A percentile compares a stretch with the other conserved stretches of the same genome.
Evolutionary conservation across 108 stramenopile species (phyloP).

Genomic region (Mayamaea pseudoterrestris): DNA sequence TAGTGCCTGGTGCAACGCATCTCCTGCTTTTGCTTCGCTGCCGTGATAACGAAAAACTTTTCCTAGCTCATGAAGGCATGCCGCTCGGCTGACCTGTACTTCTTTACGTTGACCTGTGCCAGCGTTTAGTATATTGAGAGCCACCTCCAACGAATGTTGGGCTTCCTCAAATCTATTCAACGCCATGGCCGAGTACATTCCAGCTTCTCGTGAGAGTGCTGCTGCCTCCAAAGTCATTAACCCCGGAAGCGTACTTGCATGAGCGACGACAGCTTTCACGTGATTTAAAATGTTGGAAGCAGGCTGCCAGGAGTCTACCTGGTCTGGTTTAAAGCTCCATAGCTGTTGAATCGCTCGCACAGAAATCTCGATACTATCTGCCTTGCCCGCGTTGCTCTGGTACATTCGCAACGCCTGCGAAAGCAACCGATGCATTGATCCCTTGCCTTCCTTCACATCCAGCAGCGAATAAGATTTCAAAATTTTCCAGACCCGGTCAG

Average conservation of each 20-base stretch:
- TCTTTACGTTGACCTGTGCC: background rate
- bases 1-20: slow-evolving; percentile 17
- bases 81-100: slow-evolving; percentile 8
- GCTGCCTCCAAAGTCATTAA: slow-evolving; percentile 22
- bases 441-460: slow-evolving; percentile 44
- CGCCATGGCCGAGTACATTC: slow-evolving; percentile 47
- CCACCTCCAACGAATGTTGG: slow-evolving; percentile 29
- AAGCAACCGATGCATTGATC: slow-evolving; percentile 43
- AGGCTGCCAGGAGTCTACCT: slow-evolving; percentile 34
- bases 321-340: slow-evolving; percentile 37
- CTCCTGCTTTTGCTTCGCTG: slow-evolving; percentile 26
- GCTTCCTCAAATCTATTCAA: slow-evolving; percentile 51
- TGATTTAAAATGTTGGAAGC: slow-evolving; percentile 38
- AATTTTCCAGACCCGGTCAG: slow-evolving; percentile 51
- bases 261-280: slow-evolving; percentile 33
- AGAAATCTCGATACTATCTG: slow-evolving; percentile 22
- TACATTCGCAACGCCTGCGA: slow-evolving; percentile 35
- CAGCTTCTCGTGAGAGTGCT: slow-evolving; percentile 37
- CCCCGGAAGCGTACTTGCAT: slow-evolving; percentile 9
- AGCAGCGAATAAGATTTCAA: slow-evolving; percentile 49
- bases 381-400: slow-evolving; percentile 23
- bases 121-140: slow-evolving; percentile 16
- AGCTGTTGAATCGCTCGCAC: slow-evolving; percentile 21
- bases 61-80: slow-evolving; percentile 32
- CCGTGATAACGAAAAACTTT: slow-evolving; percentile 36